These are phyloP conservation scores for Leccinum obscurum DNA, from an alignment of 768 basidiomycete genomes.

Conservation along the genomic window DNA sequence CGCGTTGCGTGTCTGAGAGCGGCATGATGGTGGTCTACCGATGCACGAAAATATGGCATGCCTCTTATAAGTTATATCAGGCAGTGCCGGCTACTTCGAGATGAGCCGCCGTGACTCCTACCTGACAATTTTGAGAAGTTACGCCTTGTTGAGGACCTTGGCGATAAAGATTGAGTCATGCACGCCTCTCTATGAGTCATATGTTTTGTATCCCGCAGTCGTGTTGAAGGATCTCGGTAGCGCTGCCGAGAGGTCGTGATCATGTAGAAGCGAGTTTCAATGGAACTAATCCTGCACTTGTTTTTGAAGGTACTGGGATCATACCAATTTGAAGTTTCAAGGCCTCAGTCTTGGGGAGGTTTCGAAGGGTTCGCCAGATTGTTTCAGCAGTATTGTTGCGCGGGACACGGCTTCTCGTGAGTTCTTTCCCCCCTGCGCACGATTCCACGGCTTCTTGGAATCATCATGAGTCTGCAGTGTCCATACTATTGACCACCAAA, in stretches of 20 bases:
- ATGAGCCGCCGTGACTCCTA: not conserved
- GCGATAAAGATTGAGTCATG: not conserved
- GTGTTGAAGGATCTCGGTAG: not conserved
- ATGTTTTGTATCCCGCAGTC: not conserved
- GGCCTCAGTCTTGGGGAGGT: not conserved
- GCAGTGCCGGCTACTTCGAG: not conserved
- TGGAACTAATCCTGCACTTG: not conserved
- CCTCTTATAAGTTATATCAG: not conserved
- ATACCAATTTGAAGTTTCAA: not conserved
- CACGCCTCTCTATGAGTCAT: not conserved
- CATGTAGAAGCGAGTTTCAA: not conserved
- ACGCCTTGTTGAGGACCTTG: not conserved
- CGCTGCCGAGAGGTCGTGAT: not conserved
- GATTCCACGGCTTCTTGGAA: not conserved
- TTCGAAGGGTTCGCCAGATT: no score
- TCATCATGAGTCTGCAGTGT: not conserved
- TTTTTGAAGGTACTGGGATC: not conserved
- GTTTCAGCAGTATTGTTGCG: no score
- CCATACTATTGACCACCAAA: not conserved
- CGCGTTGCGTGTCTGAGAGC: conserved; percentile 18
- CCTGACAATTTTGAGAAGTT: not conserved
- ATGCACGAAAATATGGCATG: not conserved
- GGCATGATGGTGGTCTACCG: conserved; percentile 5
- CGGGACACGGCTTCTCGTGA: no score
- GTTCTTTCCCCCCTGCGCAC: no score